Evolutionary conservation across 202 grass and related monocot genomes (phyloP).

Genomic region (Bolboschoenoplectus hybrid): DNA sequence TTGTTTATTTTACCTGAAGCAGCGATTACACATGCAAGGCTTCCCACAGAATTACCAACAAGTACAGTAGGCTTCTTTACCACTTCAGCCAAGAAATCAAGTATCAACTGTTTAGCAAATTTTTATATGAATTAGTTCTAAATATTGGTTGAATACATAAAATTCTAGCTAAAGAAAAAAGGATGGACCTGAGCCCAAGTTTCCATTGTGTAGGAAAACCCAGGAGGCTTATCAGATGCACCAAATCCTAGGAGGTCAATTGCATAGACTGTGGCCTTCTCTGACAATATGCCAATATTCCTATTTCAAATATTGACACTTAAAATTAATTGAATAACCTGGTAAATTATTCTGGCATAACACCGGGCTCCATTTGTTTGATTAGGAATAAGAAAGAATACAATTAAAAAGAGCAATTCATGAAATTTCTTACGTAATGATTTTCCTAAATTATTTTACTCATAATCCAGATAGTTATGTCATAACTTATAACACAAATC

Average conservation of each 20-base stretch:
- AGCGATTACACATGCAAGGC: conserved; percentile 91
- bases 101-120: conserved; percentile 63
- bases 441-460: background rate
- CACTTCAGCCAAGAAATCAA: conserved; percentile 87
- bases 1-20: conserved; percentile 61
- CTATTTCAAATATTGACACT: conserved; percentile 40
- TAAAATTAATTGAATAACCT: conserved; percentile 1
- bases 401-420: background rate
- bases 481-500: conserved; percentile 8
- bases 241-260: conserved; percentile 91
- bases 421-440: background rate
- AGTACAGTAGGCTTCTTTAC: conserved; percentile 78
- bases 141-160: background rate
- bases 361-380: conserved; percentile 2
- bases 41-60: conserved; percentile 89
- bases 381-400: background rate
- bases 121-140: background rate
- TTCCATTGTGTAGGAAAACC: conserved; percentile 93
- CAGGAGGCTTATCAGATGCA: conserved; percentile 82
- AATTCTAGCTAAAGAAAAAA: conserved; percentile 16
- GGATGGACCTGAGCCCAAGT: conserved; percentile 68
- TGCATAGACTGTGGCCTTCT: conserved; percentile 77
- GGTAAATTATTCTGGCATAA: background rate
- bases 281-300: conserved; percentile 78
- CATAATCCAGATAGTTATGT: background rate